Evolutionary conservation across 768 basidiomycete genomes (phyloP).

Genomic region (Auricularia sp.): DNA sequence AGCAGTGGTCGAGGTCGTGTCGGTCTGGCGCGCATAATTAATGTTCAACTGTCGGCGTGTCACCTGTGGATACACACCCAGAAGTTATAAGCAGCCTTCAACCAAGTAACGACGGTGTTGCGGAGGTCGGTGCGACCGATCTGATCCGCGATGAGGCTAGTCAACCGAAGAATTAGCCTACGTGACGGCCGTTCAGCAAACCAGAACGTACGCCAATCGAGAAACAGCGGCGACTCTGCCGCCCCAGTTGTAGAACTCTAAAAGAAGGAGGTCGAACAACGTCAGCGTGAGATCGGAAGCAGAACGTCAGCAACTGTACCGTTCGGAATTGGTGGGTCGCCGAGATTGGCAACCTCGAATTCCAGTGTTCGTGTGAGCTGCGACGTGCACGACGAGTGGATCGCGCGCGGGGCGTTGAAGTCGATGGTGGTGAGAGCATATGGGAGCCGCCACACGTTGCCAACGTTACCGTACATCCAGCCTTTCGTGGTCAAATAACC

Average conservation of each 20-base stretch:
- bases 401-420: constrained; percentile 24
- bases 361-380: constrained; percentile 22
- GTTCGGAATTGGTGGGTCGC: background rate
- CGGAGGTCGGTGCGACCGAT: constrained; percentile 24
- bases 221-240: constrained; percentile 20
- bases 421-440: constrained; percentile 25
- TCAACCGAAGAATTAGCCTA: background rate
- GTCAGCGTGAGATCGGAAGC: background rate
- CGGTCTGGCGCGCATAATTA: constrained; percentile 6
- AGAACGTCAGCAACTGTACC: background rate
- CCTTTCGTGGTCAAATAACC: constrained; percentile 27
- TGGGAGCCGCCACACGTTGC: constrained; percentile 23
- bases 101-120: constrained; percentile 16
- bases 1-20: constrained; percentile 10
- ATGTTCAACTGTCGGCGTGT: constrained; percentile 4
- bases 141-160: constrained; percentile 23
- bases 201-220: constrained; percentile 21
- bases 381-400: constrained; percentile 22
- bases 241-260: constrained; percentile 27
- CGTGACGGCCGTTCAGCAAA: background rate
- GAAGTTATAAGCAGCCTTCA: constrained; percentile 19
- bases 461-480: constrained; percentile 25
- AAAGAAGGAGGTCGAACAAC: background rate
- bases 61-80: constrained; percentile 15
- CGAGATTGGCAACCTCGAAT: background rate